A percentile compares a stretch with the other conserved stretches of the same genome.
phyloP scores from a whole-genome alignment of 2,329 filamentous ascomycete genomes.

The Hymenoscyphus fraxineus region DNA sequence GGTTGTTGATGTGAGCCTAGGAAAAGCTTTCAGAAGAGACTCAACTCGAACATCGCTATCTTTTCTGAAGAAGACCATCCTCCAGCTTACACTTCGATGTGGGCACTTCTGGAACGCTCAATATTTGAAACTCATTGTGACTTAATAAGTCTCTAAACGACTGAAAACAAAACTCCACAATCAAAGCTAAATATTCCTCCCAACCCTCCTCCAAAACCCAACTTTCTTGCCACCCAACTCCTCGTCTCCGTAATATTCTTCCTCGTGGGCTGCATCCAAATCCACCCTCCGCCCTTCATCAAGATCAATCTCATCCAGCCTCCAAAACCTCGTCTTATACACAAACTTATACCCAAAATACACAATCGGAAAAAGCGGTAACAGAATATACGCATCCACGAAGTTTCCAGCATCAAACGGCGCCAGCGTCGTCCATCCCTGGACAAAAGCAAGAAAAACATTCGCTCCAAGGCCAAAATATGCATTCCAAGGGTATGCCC shows the following conservation, averaged over 20 bases:
- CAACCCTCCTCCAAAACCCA: constrained; percentile 1
- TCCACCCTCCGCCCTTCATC: constrained; percentile 53
- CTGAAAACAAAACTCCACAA: background rate
- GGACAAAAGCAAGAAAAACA: constrained; percentile 55
- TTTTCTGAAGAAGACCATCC: too few relatives aligned
- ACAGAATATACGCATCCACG: constrained; percentile 59
- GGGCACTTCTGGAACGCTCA: background rate
- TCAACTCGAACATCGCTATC: too few relatives aligned
- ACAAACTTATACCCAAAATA: constrained; percentile 52
- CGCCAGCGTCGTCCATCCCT: constrained; percentile 57
- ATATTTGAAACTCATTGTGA: background rate
- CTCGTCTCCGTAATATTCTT: constrained; percentile 10
- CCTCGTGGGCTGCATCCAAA: constrained; percentile 40
- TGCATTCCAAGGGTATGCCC: constrained; percentile 54
- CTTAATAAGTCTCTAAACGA: background rate
- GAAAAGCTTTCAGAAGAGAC: too few relatives aligned
- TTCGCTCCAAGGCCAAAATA: constrained; percentile 57
- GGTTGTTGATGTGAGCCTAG: too few relatives aligned
- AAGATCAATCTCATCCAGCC: constrained; percentile 51
- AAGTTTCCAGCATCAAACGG: constrained; percentile 57
- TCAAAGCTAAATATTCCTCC: constrained; percentile 2
- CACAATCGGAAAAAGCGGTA: constrained; percentile 57
- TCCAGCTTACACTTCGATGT: too few relatives aligned
- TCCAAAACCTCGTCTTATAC: constrained; percentile 50
- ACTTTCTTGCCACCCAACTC: constrained; percentile 1